Percentiles rank a stretch among this genome's conserved stretches.
These are phyloP conservation scores for Westerdykella sp. DNA, from an alignment of 2,329 filamentous ascomycete species.

Conservation along the genomic window DNA sequence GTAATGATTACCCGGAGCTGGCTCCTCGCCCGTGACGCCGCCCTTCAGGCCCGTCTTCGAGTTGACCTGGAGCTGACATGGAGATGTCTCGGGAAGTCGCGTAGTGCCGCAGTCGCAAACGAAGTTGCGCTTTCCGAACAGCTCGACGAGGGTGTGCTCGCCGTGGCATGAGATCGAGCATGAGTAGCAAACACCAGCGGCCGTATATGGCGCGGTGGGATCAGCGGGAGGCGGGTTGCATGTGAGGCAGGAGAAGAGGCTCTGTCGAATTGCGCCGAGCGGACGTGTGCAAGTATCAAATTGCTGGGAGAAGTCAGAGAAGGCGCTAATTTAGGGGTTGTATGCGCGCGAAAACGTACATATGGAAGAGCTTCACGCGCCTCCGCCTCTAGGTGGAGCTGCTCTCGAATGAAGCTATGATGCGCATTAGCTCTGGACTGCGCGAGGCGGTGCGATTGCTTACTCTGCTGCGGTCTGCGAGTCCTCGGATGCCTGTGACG, in stretches of 20 bases:
- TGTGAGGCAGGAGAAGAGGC: conserved; percentile 85
- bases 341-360: conserved; percentile 46
- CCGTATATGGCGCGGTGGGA: conserved; percentile 56
- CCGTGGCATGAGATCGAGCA: conserved; percentile 97
- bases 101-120: conserved; percentile 94
- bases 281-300: conserved; percentile 89
- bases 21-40: conserved; percentile 66
- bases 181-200: conserved; percentile 88
- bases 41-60: conserved; percentile 68
- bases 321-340: background rate
- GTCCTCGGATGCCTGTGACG: conserved; percentile 43
- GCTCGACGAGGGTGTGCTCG: conserved; percentile 88
- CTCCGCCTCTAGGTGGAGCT: conserved; percentile 88
- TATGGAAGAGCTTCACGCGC: conserved; percentile 93
- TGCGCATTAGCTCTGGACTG: background rate
- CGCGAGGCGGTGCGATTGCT: conserved; percentile 1
- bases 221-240: conserved; percentile 75
- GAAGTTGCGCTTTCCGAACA: conserved; percentile 93
- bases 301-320: conserved; percentile 51
- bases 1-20: conserved; percentile 72
- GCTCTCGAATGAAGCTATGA: conserved; percentile 73
- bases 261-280: conserved; percentile 83
- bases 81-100: conserved; percentile 61
- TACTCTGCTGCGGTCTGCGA: conserved; percentile 51
- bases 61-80: conserved; percentile 72